Evolutionary conservation across 148 eudicot species (phyloP), one percentile per base, ranked within the genome.

Genomic region (Beta vulgaris): DNA sequence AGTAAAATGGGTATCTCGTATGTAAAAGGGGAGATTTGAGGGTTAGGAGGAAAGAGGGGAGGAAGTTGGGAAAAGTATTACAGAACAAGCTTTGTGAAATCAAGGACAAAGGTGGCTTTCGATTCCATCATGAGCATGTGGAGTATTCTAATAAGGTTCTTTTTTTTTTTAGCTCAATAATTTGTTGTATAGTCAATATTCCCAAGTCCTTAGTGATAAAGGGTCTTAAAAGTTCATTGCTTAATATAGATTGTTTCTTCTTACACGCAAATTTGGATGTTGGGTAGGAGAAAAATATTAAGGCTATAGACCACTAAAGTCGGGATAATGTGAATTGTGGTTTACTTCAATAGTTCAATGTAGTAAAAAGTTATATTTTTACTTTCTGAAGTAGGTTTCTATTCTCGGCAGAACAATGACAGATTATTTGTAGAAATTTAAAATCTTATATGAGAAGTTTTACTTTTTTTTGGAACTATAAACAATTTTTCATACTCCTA

Each of bases 61-160:
- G 69, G 69, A 66, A 66, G 49, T 10, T n/a, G 49, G 29, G 40
- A 12, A 21, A 9, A 11, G n/a, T 39, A 49, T 66, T n/a, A 49
- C 11, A 32, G 23, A 64, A n/a, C 68, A 66, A 66, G 69, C 32
- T 66, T 66, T 39, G 7, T 66, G 49, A 66, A 40, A 10, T 37
- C 19, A 66, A 66, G 69, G 69, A 66, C 32, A 66, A 13, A 3
- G 67, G 28, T 39, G 69, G 49, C 25, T 66, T 63, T 23, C 18
- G 49, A 39, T 66, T n/a, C 48, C 29, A 39, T 23, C 69, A 66
- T 66, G 69, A 61, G 16, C 66, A 61, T 34, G 40, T 66, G 69
- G 31, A 66, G 18, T 66, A 8, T 37, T 21, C 40, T 39, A 66
- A 66, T 66, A 31, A 66, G 49, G 31, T 10, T 3, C 23, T 36